Percentiles rank a stretch among this genome's conserved stretches.
Conservation (phyloP, 176 grass and related monocot species). For the Oryza officinalis region DNA sequence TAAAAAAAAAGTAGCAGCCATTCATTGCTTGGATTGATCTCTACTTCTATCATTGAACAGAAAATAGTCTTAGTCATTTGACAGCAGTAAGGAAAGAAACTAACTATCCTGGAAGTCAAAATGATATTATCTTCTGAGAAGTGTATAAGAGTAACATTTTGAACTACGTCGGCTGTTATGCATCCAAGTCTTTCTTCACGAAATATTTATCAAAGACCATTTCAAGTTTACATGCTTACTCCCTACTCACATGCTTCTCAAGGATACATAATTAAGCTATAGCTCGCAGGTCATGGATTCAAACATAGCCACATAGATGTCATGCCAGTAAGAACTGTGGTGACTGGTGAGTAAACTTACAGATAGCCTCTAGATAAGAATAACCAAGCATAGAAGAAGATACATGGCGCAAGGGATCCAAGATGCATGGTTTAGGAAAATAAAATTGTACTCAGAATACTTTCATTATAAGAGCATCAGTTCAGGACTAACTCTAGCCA, state of each 20-base stretch:
- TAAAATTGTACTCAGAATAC: neutral
- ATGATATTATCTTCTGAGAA: neutral
- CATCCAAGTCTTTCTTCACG: constrained; percentile 1
- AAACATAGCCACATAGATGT: neutral
- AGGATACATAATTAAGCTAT: constrained; percentile 22
- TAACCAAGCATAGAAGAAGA: neutral
- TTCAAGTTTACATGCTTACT: constrained; percentile 38
- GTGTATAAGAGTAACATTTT: neutral
- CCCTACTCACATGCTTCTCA: neutral
- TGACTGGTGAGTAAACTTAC: constrained; percentile 9
- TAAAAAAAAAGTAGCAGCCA: neutral
- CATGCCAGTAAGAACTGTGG: neutral
- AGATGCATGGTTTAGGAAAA: constrained; percentile 19
- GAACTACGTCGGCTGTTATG: neutral
- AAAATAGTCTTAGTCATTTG: neutral
- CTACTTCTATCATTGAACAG: constrained; percentile 7
- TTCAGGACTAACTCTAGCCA: neutral
- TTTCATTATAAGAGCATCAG: neutral
- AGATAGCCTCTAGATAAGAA: neutral
- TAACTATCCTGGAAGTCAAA: neutral
- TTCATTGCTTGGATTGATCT: neutral
- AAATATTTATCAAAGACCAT: constrained; percentile 22
- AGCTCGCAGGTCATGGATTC: neutral
- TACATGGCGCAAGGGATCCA: neutral
- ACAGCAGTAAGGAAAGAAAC: neutral